These are phyloP conservation scores for Curvularia lunata DNA, from an alignment of 2,329 filamentous ascomycete genomes.

Conservation along the genomic window DNA sequence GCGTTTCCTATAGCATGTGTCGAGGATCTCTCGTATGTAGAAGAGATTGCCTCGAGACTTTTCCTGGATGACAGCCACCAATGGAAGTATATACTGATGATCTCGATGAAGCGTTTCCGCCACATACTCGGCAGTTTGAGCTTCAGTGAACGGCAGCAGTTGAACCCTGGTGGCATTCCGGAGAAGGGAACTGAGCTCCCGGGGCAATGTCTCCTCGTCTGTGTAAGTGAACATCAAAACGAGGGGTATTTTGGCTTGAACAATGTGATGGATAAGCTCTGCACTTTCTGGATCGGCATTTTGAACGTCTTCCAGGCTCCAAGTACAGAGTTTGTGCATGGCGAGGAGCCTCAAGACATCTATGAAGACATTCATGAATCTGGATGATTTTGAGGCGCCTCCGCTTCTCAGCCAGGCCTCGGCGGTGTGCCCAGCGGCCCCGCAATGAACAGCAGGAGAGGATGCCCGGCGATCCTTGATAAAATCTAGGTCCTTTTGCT, in stretches of 20 bases:
- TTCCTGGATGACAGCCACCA: constrained; percentile 85
- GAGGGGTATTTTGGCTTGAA: constrained; percentile 78
- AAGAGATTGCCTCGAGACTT: constrained; percentile 90
- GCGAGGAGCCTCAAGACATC: constrained; percentile 85
- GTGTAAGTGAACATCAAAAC: constrained; percentile 67
- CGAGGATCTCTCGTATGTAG: constrained; percentile 89
- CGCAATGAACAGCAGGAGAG: constrained; percentile 49
- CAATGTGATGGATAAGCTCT: constrained; percentile 81
- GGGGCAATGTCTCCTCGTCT: constrained; percentile 49
- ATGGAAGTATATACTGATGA: constrained; percentile 73
- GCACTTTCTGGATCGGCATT: constrained; percentile 88
- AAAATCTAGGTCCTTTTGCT: constrained; percentile 32
- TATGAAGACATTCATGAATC: constrained; percentile 85
- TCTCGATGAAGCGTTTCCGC: constrained; percentile 77
- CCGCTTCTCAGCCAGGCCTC: constrained; percentile 56
- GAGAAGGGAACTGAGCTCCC: constrained; percentile 48
- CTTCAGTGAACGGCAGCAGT: constrained; percentile 76
- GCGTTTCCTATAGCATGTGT: constrained; percentile 81
- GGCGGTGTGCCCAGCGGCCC: constrained; percentile 44
- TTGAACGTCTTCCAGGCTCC: constrained; percentile 88
- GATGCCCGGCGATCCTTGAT: constrained; percentile 35
- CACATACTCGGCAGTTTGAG: constrained; percentile 83
- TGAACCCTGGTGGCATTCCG: constrained; percentile 66
- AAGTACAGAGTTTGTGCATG: constrained; percentile 83
- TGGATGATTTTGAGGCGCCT: constrained; percentile 62